phyloP scores from a whole-genome alignment of 176 grass and related monocot species.

The Phyllostachys edulis region DNA sequence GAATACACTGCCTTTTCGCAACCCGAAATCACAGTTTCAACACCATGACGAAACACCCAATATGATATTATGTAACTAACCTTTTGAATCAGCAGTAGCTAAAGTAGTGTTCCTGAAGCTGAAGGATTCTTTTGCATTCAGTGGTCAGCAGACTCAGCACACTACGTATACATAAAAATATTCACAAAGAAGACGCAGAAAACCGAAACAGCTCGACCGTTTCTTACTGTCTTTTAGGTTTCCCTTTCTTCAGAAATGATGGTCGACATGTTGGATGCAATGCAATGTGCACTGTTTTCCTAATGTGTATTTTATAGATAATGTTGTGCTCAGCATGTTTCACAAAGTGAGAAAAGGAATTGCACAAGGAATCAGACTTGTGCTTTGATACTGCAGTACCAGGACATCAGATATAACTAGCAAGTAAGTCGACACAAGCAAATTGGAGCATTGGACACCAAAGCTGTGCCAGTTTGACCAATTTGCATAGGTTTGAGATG shows the following conservation, averaged over 20 bases:
- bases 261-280: too few species aligned
- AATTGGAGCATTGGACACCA: slow-evolving; percentile 3
- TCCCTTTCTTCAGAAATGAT: background rate
- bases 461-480: background rate
- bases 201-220: slow-evolving; percentile 26
- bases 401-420: slow-evolving; percentile 1
- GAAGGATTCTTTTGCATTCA: slow-evolving; percentile 27
- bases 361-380: background rate
- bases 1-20: slow-evolving; percentile 38
- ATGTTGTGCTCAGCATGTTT: background rate
- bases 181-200: slow-evolving; percentile 28
- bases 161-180: slow-evolving; percentile 7
- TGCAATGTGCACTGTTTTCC: too few species aligned
- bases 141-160: slow-evolving; percentile 31
- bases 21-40: slow-evolving; percentile 2
- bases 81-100: slow-evolving; percentile 43
- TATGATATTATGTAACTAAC: slow-evolving; percentile 6
- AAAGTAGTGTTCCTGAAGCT: slow-evolving; percentile 20
- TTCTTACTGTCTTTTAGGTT: background rate
- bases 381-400: slow-evolving; percentile 32
- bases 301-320: background rate
- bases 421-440: slow-evolving; percentile 42
- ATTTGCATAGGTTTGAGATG: slow-evolving; percentile 2
- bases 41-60: background rate
- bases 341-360: background rate